phyloP scores from a whole-genome alignment of 2,329 filamentous ascomycete genomes.

The Xylaria sp. region DNA sequence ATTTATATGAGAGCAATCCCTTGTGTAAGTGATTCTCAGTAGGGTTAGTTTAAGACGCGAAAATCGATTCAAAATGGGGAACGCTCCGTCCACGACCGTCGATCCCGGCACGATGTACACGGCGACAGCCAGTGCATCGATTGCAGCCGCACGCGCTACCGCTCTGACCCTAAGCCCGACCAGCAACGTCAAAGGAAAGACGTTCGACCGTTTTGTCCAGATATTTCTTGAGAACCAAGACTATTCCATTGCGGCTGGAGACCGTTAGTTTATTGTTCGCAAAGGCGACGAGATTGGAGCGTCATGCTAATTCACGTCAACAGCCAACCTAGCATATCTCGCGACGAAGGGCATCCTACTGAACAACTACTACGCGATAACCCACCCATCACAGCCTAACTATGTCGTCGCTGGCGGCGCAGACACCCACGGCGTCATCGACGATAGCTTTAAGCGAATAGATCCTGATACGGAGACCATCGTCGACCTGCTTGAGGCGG shows the following conservation, averaged over 20 bases:
- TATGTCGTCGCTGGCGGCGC: conserved; percentile 69
- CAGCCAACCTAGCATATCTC: conserved; percentile 58
- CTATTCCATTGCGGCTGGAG: conserved; percentile 62
- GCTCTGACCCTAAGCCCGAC: conserved; percentile 57
- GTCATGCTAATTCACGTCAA: conserved; percentile 18
- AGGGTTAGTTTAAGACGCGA: background rate
- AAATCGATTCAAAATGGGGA: conserved; percentile 33
- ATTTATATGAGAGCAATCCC: background rate
- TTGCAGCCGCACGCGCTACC: conserved; percentile 52
- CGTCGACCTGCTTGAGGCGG: conserved; percentile 61
- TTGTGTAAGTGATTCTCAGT: background rate
- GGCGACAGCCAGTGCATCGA: conserved; percentile 37
- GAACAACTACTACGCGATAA: conserved; percentile 63
- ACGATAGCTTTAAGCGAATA: conserved; percentile 62
- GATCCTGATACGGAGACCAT: conserved; percentile 58
- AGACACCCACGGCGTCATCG: conserved; percentile 65
- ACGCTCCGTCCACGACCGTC: conserved; percentile 26
- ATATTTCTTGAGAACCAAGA: conserved; percentile 73
- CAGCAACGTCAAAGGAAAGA: conserved; percentile 63
- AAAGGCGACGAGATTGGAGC: background rate
- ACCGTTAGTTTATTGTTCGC: conserved; percentile 49
- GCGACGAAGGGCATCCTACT: conserved; percentile 66
- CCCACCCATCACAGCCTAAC: conserved; percentile 70
- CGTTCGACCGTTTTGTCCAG: conserved; percentile 69
- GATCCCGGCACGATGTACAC: conserved; percentile 40